Evolutionary conservation across 495 filamentous ascomycete species (phyloP), one percentile per base, ranked within the genome.

Genomic region (Penicillium coprophilum): DNA sequence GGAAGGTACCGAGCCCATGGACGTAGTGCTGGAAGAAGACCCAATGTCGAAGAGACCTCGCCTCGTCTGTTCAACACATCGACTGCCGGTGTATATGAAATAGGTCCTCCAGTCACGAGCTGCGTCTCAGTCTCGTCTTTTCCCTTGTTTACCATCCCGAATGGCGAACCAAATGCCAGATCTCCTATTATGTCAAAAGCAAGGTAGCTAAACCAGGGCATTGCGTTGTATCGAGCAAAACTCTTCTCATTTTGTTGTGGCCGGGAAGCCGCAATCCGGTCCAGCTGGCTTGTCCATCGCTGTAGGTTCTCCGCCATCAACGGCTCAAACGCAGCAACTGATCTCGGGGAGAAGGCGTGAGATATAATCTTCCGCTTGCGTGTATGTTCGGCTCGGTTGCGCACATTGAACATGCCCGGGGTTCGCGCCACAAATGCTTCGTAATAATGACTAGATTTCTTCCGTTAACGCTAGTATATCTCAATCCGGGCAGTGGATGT

Each of bases 141-240:
- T 23, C 68, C 74, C 50, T 68, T 68, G 36, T 66, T 28, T 7
- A 76, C 67, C 73, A 77, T 75, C 15, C 70, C 72, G 52, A 77
- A 77, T 12, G 73, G 73, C 2, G 64, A 62, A 8, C 73, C 73
- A 44, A 76, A 76, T 20, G 73, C 74, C 38, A 66, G 27, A 28
- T 66, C 64, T 4, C 64, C 64, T 34, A 66, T 66, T 1, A 63
- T 66, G 47, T 66, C 89, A 57, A 93, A 92, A n/a, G 89, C 89
- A 11, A 92, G 78, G 64, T 88, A 92, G 67, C 91, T 93, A 79
- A 90, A 90, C 89, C 89, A 93, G 50, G 88, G 77, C 47, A 93
- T 79, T 49, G 82, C 85, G 65, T 92, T 89, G 50, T 90, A 74
- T 47, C 80, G 70, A 21, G 70, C 71, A 60, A 72, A 86, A 6